A percentile compares a stretch with the other conserved stretches of the same genome.
Evolutionary conservation across 148 eudicot genomes (phyloP).

Genomic region (Rhododendron molle): DNA sequence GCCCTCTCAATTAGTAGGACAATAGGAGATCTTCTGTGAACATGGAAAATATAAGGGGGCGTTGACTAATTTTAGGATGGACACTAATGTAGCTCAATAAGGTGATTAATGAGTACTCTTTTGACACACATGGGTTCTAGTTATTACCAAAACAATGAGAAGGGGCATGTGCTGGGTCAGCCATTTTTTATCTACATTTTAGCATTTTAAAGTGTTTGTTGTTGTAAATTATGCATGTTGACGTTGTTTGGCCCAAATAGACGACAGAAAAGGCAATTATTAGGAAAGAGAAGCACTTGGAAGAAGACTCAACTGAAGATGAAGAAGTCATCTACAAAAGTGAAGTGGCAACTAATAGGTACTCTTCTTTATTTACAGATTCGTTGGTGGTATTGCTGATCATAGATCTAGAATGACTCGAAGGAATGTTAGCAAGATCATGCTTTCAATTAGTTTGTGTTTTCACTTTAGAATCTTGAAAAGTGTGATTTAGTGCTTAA

Average conservation of each 20-base stretch:
- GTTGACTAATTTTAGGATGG: not conserved
- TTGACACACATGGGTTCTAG: not conserved
- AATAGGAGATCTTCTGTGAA: not conserved
- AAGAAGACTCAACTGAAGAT: slow-evolving; percentile 48
- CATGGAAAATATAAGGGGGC: not conserved
- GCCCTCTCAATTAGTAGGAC: not conserved
- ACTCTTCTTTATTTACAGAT: not conserved
- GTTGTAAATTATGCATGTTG: not conserved
- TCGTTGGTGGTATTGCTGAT: not conserved
- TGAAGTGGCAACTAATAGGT: slow-evolving; percentile 95
- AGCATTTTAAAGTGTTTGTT: not conserved
- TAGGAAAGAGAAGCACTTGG: slow-evolving; percentile 83
- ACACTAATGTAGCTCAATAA: not conserved
- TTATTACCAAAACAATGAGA: not conserved
- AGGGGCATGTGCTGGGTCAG: not conserved
- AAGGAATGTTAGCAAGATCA: not conserved
- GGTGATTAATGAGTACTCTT: not conserved
- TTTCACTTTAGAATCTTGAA: not conserved
- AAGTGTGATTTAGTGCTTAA: not conserved
- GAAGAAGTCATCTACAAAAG: slow-evolving; percentile 92
- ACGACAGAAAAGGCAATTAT: slow-evolving; percentile 91
- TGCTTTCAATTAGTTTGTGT: not conserved
- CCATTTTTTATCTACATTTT: not conserved
- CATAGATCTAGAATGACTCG: not conserved
- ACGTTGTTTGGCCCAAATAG: slow-evolving; percentile 25